Base-by-base conservation (phyloP, 1,284 basidiomycete genomes). In the Ceratobasidium sp. region DNA sequence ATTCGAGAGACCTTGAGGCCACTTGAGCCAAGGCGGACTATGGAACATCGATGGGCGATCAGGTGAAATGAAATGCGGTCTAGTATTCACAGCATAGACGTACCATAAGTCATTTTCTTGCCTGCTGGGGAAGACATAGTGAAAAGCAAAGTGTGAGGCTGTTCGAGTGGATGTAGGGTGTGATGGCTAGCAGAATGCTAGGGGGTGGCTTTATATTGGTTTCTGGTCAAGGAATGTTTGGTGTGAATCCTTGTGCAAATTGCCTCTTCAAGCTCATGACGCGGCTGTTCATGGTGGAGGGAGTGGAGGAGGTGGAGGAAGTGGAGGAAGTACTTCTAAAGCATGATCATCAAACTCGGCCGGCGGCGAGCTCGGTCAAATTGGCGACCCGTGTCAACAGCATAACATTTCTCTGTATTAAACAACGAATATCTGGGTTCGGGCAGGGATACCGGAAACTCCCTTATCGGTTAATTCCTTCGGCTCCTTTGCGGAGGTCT, bases 1-100 rank as follows among this genome's bases (percentile, higher is more conserved):
- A 79, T 72, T 63, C 77, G 78, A 19, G 81, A 82, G 36, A 84
- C 83, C 73, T 80, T 79, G 47, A 81, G 77, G 5, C 80, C 80
- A 2, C 76, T 78, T 22, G 77, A 75, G 48, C 81, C 81, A 8
- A 80, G 75, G 33, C 81, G 80, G 78, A 63, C 81, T 80, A n/a
- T n/a, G 50, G 60, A 53, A 41, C 36, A 41, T 41, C 11, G 65
- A 62, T 22, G 24, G 41, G 27, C 22, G 59, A 41, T 41, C 6
- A 41, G 36, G 36, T 11, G 36, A 41, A 41, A 11, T 41, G 36
- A 41, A 41, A 41, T 41, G 11, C 11, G 36, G n/a, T n/a, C n/a
- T n/a, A n/a, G 4, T 4, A 41, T 41, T 41, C 36, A 41, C 36
- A 41, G 36, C 36, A 51, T 22, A 44, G 2, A 56, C 65, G 36